phyloP scores from a whole-genome alignment of 179 eudicot genomes.

The Spergularia azorica region DNA sequence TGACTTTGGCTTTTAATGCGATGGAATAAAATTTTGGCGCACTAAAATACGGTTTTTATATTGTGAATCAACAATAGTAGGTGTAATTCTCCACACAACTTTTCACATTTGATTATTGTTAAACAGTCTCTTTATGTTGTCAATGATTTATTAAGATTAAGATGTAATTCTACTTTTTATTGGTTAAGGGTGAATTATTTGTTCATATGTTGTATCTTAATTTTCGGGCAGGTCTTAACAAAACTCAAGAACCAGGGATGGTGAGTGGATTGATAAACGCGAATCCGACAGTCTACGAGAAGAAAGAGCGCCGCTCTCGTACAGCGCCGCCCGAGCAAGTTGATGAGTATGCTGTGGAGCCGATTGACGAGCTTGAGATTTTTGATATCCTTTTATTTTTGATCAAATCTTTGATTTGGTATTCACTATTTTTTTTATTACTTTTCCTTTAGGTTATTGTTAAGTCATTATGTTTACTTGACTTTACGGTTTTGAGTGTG shows the following conservation, averaged over 20 bases:
- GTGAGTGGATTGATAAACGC: constrained; percentile 60
- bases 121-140: no score
- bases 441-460: background rate
- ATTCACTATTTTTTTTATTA: background rate
- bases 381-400: constrained; percentile 74
- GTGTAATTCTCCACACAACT: no score
- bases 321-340: constrained; percentile 24
- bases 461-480: background rate
- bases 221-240: constrained; percentile 18
- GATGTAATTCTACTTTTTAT: no score
- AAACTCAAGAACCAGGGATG: constrained; percentile 23
- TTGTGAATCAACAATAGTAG: no score
- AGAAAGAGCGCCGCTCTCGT: constrained; percentile 69
- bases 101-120: no score
- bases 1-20: no score
- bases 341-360: constrained; percentile 58
- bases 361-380: constrained; percentile 76
- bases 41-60: no score
- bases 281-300: constrained; percentile 82
- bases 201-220: background rate
- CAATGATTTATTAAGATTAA: no score
- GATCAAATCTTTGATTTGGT: background rate
- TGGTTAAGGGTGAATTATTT: background rate
- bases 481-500: background rate
- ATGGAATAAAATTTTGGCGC: no score